Percentiles rank a stretch among this genome's conserved stretches.
Evolutionary conservation across 768 basidiomycete species (phyloP).

Genomic region (Nidularia sp.): DNA sequence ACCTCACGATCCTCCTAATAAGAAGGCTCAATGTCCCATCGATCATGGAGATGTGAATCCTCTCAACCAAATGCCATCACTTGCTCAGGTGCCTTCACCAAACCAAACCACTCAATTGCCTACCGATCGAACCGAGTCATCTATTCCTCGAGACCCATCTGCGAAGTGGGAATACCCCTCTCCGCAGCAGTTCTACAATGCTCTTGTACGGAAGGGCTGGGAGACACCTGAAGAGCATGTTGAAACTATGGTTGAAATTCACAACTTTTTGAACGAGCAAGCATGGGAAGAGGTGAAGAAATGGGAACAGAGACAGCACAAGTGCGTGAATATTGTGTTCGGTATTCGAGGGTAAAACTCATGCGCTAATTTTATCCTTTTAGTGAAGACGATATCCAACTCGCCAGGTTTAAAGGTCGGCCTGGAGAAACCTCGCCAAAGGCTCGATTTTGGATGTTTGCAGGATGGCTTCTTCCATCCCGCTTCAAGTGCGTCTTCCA

Average conservation of each 20-base stretch:
- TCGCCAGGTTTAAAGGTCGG: constrained; percentile 82
- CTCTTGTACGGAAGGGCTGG: constrained; percentile 93
- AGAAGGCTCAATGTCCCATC: constrained; percentile 57
- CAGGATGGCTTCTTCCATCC: constrained; percentile 86
- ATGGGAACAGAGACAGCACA: constrained; percentile 77
- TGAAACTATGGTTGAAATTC: constrained; percentile 96
- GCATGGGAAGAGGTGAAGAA: constrained; percentile 93
- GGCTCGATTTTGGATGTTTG: constrained; percentile 80
- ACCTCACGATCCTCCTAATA: constrained; percentile 27
- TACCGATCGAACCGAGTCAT: constrained; percentile 70
- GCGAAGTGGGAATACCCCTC: constrained; percentile 92
- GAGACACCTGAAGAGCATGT: constrained; percentile 96
- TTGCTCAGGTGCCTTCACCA: constrained; percentile 64
- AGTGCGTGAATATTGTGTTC: constrained; percentile 36
- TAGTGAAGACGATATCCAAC: constrained; percentile 66
- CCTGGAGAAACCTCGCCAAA: constrained; percentile 95
- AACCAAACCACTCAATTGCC: constrained; percentile 61
- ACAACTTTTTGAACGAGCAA: constrained; percentile 95
- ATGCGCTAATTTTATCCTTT: constrained; percentile 2
- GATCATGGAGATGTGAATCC: constrained; percentile 59
- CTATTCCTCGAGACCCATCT: constrained; percentile 71
- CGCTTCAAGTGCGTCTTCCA: constrained; percentile 72
- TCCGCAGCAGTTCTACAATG: constrained; percentile 98
- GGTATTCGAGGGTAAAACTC: background rate
- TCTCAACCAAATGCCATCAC: constrained; percentile 86